Conservation (phyloP, 306 rosid genomes). For the Castanopsis chinensis region DNA sequence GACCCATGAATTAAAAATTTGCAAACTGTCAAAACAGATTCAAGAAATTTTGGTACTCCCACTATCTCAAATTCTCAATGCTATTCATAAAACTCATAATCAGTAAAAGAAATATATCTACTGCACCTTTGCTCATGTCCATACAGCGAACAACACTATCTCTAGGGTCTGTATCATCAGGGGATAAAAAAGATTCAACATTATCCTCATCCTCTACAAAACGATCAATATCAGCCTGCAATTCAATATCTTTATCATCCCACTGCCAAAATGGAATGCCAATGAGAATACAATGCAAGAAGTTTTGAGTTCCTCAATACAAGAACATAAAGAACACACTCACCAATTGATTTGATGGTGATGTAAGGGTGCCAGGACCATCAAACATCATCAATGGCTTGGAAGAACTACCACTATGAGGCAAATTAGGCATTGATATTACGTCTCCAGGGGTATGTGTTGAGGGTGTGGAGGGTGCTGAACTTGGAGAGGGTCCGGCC, state of each 20-base stretch:
- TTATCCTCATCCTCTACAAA: conserved; percentile 97
- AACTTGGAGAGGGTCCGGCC: conserved; percentile 95
- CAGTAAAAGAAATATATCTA: conserved; percentile 31
- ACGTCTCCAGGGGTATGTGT: conserved; percentile 98
- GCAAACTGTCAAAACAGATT: conserved; percentile 2
- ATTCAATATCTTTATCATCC: conserved; percentile 99
- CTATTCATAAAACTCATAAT: conserved; percentile 20
- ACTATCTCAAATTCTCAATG: conserved; percentile 16
- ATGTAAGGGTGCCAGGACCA: conserved; percentile 79
- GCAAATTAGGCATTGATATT: conserved; percentile 91
- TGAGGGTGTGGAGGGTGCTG: conserved; percentile 98
- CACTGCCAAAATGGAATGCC: conserved; percentile 95
- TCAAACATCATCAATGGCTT: conserved; percentile 92
- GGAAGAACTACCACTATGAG: conserved; percentile 83
- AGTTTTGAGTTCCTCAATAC: conserved; percentile 45
- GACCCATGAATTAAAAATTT: neutral
- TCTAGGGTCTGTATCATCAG: conserved; percentile 91
- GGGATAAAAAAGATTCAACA: conserved; percentile 97
- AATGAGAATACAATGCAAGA: conserved; percentile 73
- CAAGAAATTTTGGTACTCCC: conserved; percentile 7
- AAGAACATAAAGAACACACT: conserved; percentile 37
- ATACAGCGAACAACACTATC: conserved; percentile 89
- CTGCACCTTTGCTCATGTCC: conserved; percentile 97
- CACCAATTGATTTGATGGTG: conserved; percentile 95
- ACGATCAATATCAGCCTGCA: conserved; percentile 99